Evolutionary conservation across 495 filamentous ascomycete genomes (phyloP), one percentile per base, ranked within the genome.

Genomic region (Echria macrotheca): DNA sequence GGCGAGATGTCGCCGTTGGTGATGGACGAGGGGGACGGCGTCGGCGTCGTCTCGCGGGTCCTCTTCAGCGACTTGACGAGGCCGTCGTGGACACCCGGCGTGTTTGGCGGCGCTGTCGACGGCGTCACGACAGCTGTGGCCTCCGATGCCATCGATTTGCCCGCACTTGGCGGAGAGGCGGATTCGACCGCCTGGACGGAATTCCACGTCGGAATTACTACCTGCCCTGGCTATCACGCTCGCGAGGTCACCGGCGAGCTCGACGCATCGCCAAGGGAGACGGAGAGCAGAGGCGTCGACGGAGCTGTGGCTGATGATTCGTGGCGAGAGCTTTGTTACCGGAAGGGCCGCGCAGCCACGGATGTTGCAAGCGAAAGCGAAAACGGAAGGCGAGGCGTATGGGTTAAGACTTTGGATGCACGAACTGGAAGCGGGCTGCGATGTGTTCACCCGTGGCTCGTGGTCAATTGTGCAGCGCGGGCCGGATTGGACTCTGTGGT

Each of bases 301-400:
- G 46, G 72, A n/a, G n/a, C n/a, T 73, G 70, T 72, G 71, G 73
- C 71, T 74, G 73, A 53, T 68, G 69, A 71, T 61, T n/a, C 64
- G 73, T 76, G 73, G 73, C 73, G 67, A 70, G 67, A 70, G 67
- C 67, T 69, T 29, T 36, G 26, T 39, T 24, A 24, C 15, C 18
- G 44, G 50, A 21, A 44, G 36, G 32, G 25, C 25, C 31, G 40
- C 40, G 33, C 23, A 22, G 17, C 15, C 23, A 17, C 11, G 22
- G 46, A 25, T 19, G 25, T 12, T 7, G 19, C 8, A 25, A 4
- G n/a, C 25, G 19, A 19, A 22, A 38, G 28, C 12, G 12, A 10
- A 41, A 17, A 41, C 7, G 24, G 9, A 24, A n/a, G n/a, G n/a
- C n/a, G n/a, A n/a, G n/a, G n/a, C n/a, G n/a, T n/a, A n/a, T n/a